phyloP scores from a whole-genome alignment of 805 yeast species.

The Kurtzmaniella cleridarum region DNA sequence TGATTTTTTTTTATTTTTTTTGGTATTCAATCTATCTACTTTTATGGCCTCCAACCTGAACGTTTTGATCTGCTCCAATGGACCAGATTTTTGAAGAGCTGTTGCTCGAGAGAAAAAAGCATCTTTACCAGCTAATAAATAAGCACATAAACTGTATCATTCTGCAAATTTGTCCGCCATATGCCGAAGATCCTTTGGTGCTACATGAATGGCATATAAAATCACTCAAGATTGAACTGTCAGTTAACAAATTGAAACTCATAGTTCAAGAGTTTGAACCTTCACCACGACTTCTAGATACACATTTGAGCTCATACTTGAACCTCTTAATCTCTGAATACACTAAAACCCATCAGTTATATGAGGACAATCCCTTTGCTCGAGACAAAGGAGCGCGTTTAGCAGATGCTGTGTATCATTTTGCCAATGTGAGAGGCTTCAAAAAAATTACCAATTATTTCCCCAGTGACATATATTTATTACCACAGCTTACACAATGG shows the following conservation, averaged over 20 bases:
- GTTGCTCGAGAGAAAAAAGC: background rate
- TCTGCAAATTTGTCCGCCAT: no score
- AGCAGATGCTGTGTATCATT: slow-evolving; percentile 45
- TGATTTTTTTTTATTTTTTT: no score
- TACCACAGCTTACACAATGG: slow-evolving; percentile 27
- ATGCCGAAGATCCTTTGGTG: no score
- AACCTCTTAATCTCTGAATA: slow-evolving; percentile 13
- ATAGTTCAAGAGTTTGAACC: slow-evolving; percentile 48
- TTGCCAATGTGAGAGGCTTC: slow-evolving; percentile 62
- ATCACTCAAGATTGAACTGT: background rate
- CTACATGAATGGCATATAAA: no score
- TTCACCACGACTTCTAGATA: slow-evolving; percentile 47
- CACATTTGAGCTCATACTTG: slow-evolving; percentile 28
- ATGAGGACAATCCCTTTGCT: slow-evolving; percentile 3
- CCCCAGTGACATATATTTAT: slow-evolving; percentile 50
- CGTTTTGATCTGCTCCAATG: background rate
- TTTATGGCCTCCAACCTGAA: no score
- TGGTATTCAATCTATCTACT: no score
- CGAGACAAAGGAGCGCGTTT: slow-evolving; percentile 10
- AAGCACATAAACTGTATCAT: no score
- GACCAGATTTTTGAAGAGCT: slow-evolving; percentile 3
- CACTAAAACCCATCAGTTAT: slow-evolving; percentile 4
- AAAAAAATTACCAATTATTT: slow-evolving; percentile 57
- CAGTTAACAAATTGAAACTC: slow-evolving; percentile 10
- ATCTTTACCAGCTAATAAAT: no score